phyloP scores from a whole-genome alignment of 306 rosid genomes.

The Castanea mollissima region DNA sequence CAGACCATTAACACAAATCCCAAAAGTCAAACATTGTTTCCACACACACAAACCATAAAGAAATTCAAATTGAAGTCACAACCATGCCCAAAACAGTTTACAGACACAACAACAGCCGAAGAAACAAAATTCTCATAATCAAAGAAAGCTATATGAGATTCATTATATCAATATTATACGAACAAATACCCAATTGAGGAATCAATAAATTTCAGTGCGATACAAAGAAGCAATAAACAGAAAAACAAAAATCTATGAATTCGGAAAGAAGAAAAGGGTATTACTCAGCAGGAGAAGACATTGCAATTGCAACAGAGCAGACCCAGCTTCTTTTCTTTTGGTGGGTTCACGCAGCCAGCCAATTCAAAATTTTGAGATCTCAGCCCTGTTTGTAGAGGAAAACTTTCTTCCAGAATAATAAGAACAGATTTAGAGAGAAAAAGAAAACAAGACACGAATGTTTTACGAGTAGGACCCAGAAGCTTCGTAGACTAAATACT shows the following conservation, averaged over 20 bases:
- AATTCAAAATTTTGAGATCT: constrained; percentile 12
- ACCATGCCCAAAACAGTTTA: not conserved
- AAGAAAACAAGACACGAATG: not conserved
- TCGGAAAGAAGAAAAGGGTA: constrained; percentile 12
- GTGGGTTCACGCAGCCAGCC: not conserved
- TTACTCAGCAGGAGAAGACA: constrained; percentile 98
- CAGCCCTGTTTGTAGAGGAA: not conserved
- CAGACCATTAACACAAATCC: not conserved
- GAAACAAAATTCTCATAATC: no score
- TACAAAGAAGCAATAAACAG: not conserved
- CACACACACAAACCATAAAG: no score
- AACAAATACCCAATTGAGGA: not conserved
- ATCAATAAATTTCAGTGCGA: not conserved
- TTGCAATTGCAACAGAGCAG: constrained; percentile 15
- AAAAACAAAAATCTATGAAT: not conserved
- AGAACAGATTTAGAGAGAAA: not conserved
- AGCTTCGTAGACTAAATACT: not conserved
- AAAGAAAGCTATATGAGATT: not conserved
- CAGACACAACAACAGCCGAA: not conserved
- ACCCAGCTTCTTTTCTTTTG: constrained; percentile 15
- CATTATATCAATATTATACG: not conserved
- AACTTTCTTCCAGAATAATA: not conserved
- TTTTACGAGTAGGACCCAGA: constrained; percentile 14
- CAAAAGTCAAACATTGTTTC: not conserved
- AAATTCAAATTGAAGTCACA: no score